A percentile compares a stretch with the other conserved stretches of the same genome.
These are phyloP conservation scores for Turnera subulata DNA, from an alignment of 345 rosid genomes.

Conservation along the genomic window DNA sequence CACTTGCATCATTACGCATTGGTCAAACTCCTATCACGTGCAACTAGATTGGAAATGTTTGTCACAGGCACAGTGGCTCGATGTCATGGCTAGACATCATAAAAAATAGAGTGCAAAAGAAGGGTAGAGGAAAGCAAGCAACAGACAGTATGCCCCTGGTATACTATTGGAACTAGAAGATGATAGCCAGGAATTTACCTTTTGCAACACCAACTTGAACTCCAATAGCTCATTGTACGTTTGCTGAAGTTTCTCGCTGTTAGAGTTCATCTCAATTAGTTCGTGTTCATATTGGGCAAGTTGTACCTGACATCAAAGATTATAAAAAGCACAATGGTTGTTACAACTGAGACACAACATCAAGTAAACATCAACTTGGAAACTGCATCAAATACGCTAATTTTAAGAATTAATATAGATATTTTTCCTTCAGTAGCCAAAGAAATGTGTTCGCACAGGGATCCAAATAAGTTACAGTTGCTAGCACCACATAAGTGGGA, in stretches of 20 bases:
- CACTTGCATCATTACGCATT: too few relatives aligned
- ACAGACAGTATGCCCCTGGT: background rate
- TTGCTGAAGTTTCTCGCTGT: slow-evolving; percentile 83
- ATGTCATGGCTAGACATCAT: too few relatives aligned
- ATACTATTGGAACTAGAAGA: background rate
- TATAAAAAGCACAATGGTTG: slow-evolving; percentile 14
- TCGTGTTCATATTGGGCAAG: slow-evolving; percentile 90
- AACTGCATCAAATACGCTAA: too few relatives aligned
- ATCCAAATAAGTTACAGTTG: background rate
- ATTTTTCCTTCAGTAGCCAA: too few relatives aligned
- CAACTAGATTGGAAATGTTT: too few relatives aligned
- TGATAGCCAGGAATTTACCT: slow-evolving; percentile 44
- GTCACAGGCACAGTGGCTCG: too few relatives aligned
- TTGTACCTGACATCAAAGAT: slow-evolving; percentile 50
- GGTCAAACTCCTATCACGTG: too few relatives aligned
- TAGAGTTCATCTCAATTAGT: slow-evolving; percentile 88
- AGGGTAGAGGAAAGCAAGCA: background rate
- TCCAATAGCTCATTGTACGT: slow-evolving; percentile 87
- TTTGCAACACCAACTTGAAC: slow-evolving; percentile 85
- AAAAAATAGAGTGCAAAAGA: too few relatives aligned
- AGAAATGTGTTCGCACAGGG: too few relatives aligned
- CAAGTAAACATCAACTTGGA: too few relatives aligned
- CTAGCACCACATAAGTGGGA: background rate
- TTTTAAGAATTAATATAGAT: too few relatives aligned
- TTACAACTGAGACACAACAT: background rate